phyloP scores from a whole-genome alignment of 495 filamentous ascomycete genomes.

The Aspergillus hancockii region DNA sequence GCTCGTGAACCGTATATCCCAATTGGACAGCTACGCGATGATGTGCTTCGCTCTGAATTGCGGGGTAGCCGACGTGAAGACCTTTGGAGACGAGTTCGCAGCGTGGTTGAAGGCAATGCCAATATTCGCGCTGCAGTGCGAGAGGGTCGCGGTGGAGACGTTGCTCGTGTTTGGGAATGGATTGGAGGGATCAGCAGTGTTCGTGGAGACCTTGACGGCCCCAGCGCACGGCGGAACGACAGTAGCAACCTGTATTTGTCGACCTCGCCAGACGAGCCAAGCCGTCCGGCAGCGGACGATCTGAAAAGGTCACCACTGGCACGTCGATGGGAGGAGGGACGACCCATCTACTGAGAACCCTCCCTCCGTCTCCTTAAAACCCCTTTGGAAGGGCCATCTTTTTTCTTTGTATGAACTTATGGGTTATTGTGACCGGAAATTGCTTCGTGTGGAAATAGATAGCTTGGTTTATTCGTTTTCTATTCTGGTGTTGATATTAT shows the following conservation, averaged over 20 bases:
- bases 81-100: slow-evolving; percentile 78
- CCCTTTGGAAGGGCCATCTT: not conserved
- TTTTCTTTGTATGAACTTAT: not conserved
- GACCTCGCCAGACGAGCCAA: slow-evolving; percentile 24
- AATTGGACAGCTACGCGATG: slow-evolving; percentile 86
- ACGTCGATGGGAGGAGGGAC: slow-evolving; percentile 62
- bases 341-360: slow-evolving; percentile 61
- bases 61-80: slow-evolving; percentile 68
- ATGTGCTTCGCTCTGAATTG: slow-evolving; percentile 83
- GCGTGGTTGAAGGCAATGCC: slow-evolving; percentile 86
- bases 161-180: slow-evolving; percentile 94
- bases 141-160: slow-evolving; percentile 80
- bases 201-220: slow-evolving; percentile 34
- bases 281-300: slow-evolving; percentile 40
- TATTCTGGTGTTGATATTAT: not conserved
- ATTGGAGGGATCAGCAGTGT: slow-evolving; percentile 66
- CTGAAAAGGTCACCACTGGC: slow-evolving; percentile 34
- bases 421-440: not conserved
- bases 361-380: slow-evolving; percentile 1
- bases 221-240: slow-evolving; percentile 42
- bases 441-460: not conserved
- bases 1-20: slow-evolving; percentile 74
- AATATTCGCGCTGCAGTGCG: slow-evolving; percentile 86
- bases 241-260: slow-evolving; percentile 46
- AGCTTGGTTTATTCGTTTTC: not conserved